Evolutionary conservation across 257 asterid genomes (phyloP).

Genomic region (Hygrophila difformis): DNA sequence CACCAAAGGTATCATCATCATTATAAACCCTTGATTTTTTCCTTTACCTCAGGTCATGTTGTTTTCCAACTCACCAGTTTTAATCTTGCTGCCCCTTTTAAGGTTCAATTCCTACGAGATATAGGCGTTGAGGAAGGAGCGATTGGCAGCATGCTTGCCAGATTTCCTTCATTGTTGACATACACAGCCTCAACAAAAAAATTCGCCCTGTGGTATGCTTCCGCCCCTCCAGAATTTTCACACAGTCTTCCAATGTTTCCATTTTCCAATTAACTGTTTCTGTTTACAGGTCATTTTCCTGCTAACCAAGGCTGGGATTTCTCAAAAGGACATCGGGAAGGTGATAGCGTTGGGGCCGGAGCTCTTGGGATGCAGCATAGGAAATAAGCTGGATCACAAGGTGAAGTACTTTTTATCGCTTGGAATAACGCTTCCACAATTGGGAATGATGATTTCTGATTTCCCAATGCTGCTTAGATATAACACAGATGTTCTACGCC

Average conservation of each 20-base stretch:
- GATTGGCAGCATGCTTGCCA: conserved; percentile 55
- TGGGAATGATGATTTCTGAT: conserved; percentile 79
- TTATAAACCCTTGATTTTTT: not conserved
- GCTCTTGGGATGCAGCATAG: conserved; percentile 88
- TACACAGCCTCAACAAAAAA: conserved; percentile 88
- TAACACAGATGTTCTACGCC: conserved; percentile 72
- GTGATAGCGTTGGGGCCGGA: conserved; percentile 75
- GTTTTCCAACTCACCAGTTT: not conserved
- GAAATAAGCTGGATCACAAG: conserved; percentile 68
- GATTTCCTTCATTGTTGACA: conserved; percentile 74
- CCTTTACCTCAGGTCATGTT: not conserved
- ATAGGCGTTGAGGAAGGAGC: conserved; percentile 73
- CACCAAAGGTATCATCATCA: conserved; percentile 55
- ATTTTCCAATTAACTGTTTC: not conserved
- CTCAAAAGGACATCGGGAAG: conserved; percentile 66
- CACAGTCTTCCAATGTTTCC: not conserved
- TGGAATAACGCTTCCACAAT: conserved; percentile 50
- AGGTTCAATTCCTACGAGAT: conserved; percentile 88
- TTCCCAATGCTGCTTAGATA: conserved; percentile 82
- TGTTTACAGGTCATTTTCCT: conserved; percentile 59
- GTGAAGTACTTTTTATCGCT: conserved; percentile 83
- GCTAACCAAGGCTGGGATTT: conserved; percentile 79
- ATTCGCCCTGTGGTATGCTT: conserved; percentile 78
- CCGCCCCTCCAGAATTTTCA: not conserved
- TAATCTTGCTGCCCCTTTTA: conserved; percentile 1